A percentile compares a stretch with the other conserved stretches of the same genome.
phyloP scores from a whole-genome alignment of 345 rosid species.

The Isatis tinctoria region DNA sequence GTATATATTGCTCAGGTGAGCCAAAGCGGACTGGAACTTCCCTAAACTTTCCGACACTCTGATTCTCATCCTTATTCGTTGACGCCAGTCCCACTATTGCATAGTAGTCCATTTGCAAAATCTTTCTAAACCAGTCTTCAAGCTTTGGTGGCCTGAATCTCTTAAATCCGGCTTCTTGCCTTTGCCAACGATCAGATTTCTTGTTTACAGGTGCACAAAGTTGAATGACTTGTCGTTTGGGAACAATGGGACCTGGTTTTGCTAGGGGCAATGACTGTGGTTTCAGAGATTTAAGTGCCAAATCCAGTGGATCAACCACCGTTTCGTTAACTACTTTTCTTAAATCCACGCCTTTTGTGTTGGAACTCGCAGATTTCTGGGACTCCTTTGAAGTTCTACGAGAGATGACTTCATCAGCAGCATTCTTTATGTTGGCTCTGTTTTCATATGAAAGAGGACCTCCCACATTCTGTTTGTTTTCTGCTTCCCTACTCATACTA shows the following conservation, averaged over 20 bases:
- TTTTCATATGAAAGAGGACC: conserved; percentile 30
- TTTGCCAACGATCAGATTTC: conserved; percentile 48
- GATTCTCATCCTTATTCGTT: conserved; percentile 41
- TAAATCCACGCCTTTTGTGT: conserved; percentile 38
- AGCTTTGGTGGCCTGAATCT: conserved; percentile 86
- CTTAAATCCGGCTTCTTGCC: conserved; percentile 54
- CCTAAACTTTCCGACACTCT: conserved; percentile 46
- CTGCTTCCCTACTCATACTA: conserved; percentile 39
- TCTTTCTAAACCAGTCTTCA: conserved; percentile 92
- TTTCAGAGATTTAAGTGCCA: conserved; percentile 44
- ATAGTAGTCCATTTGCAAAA: conserved; percentile 82
- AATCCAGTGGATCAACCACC: conserved; percentile 48
- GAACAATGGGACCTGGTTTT: conserved; percentile 50
- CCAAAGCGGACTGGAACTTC: conserved; percentile 82
- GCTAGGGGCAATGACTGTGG: conserved; percentile 35
- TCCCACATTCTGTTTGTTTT: conserved; percentile 29
- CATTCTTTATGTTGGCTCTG: conserved; percentile 31
- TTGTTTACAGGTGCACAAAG: conserved; percentile 61
- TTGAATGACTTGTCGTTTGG: conserved; percentile 91
- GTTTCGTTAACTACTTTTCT: conserved; percentile 47
- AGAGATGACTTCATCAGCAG: conserved; percentile 30
- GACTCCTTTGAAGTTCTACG: conserved; percentile 32
- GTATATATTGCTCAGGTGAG: conserved; percentile 79
- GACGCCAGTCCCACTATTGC: conserved; percentile 61
- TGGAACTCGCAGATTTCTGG: conserved; percentile 31